Conservation (phyloP, 2,329 filamentous ascomycete species). For the Pseudogymnoascus sp. region DNA sequence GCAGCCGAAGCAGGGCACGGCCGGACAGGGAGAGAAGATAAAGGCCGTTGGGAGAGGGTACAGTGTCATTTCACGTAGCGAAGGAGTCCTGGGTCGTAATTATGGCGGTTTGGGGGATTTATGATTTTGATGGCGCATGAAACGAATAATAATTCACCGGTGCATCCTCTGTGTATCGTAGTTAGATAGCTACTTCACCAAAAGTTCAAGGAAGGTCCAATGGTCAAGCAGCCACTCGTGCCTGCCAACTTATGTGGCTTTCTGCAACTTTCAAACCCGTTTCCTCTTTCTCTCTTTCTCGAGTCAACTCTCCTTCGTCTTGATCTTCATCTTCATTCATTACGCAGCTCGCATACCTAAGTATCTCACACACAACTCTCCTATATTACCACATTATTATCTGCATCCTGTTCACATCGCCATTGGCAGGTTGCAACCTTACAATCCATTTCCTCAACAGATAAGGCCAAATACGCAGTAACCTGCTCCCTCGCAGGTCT, state of each 20-base stretch:
- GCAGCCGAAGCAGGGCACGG: conserved; percentile 25
- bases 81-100: conserved; percentile 21
- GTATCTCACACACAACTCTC: not conserved
- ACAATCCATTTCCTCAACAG: not conserved
- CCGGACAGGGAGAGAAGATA: conserved; percentile 22
- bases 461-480: not conserved
- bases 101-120: not conserved
- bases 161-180: not conserved
- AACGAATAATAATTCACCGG: not conserved
- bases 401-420: not conserved
- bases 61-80: conserved; percentile 18
- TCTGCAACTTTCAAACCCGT: not conserved
- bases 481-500: not conserved
- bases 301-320: not conserved
- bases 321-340: not conserved
- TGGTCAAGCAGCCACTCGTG: not conserved
- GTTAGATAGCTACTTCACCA: not conserved
- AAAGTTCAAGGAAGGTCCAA: not conserved
- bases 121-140: not conserved
- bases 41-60: conserved; percentile 4
- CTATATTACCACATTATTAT: not conserved
- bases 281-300: not conserved
- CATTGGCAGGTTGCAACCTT: not conserved
- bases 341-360: not conserved
- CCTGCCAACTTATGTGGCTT: not conserved